Conservation (phyloP, 345 rosid species). For the Eucalyptus sideroxylon region DNA sequence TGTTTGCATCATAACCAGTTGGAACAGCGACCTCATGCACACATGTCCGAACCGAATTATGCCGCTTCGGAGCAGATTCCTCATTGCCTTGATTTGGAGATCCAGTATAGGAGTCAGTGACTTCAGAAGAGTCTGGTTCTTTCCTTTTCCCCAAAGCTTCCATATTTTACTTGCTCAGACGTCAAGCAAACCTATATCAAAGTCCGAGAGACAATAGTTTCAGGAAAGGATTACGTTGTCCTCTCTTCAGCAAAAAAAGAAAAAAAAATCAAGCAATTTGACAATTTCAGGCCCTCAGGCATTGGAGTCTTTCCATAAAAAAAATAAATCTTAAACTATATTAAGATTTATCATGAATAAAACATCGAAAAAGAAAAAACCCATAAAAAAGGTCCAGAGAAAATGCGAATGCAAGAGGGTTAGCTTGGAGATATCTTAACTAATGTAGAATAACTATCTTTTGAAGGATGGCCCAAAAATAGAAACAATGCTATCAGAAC, state of each 20-base stretch:
- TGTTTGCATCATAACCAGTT: constrained; percentile 33
- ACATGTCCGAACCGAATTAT: constrained; percentile 47
- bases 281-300: not conserved
- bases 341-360: not conserved
- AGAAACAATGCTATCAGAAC: not conserved
- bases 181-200: not conserved
- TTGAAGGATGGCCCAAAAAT: not conserved
- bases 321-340: not conserved
- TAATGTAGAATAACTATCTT: not conserved
- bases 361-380: not conserved
- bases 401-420: not conserved
- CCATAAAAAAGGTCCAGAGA: not conserved
- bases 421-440: not conserved
- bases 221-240: not conserved
- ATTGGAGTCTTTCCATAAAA: not conserved
- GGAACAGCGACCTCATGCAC: constrained; percentile 97
- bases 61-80: constrained; percentile 37
- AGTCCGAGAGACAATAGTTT: not conserved
- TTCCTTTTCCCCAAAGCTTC: not conserved
- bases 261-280: not conserved
- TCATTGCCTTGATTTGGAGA: not conserved
- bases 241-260: not conserved
- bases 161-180: not conserved
- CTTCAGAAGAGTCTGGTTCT: not conserved
- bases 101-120: not conserved